Conservation (phyloP, 768 basidiomycete genomes). For the Asterophora parasitica region DNA sequence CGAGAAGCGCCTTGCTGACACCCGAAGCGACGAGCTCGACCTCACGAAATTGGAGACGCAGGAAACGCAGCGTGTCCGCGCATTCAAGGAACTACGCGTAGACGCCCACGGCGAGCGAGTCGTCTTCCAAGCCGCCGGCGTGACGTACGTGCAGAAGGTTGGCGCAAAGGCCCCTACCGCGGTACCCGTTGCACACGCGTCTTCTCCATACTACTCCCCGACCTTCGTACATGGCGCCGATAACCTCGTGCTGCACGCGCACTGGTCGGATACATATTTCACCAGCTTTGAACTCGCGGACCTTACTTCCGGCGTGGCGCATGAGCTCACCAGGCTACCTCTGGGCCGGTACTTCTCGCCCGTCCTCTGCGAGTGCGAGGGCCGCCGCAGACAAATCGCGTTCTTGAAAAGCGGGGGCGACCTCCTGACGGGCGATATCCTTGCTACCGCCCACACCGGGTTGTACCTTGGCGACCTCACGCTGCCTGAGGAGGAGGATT, state of each 20-base stretch:
- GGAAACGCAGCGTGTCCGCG: constrained; percentile 50
- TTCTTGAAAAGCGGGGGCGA: constrained; percentile 63
- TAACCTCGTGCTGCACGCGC: constrained; percentile 55
- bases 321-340: constrained; percentile 53
- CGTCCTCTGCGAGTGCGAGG: constrained; percentile 42
- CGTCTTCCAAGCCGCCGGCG: constrained; percentile 67
- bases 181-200: constrained; percentile 45
- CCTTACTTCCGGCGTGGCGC: constrained; percentile 34
- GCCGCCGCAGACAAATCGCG: constrained; percentile 44
- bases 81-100: constrained; percentile 57
- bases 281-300: constrained; percentile 64
- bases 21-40: constrained; percentile 43
- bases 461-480: constrained; percentile 60
- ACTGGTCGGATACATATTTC: constrained; percentile 64
- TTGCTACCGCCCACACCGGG: constrained; percentile 60
- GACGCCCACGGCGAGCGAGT: constrained; percentile 50
- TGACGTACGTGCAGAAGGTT: constrained; percentile 45
- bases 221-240: constrained; percentile 50
- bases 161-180: constrained; percentile 26
- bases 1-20: constrained; percentile 61
- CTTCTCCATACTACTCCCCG: constrained; percentile 61
- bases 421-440: constrained; percentile 53
- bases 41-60: constrained; percentile 49
- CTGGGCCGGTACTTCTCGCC: constrained; percentile 64
- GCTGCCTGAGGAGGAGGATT: constrained; percentile 33